phyloP scores from a whole-genome alignment of 169 alveolate species.

The Eimeria praecox region DNA sequence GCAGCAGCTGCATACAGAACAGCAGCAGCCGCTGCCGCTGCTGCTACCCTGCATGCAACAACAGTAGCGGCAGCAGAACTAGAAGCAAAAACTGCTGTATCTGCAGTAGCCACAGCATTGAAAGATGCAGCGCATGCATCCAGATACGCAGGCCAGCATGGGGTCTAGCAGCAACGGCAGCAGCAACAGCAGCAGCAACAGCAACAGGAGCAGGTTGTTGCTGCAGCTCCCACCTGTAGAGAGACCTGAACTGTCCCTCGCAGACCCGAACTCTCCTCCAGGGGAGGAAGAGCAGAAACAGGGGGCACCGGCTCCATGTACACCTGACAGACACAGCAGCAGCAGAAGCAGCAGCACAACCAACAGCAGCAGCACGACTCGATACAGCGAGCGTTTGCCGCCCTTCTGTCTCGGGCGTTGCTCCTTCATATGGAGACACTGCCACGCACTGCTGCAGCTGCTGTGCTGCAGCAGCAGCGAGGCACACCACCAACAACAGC shows the following conservation, averaged over 20 bases:
- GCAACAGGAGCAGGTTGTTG: not conserved
- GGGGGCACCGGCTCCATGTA: conserved; percentile 64
- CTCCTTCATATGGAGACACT: not conserved
- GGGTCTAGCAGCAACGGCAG: not conserved
- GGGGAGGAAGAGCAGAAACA: not conserved
- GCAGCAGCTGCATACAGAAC: too few relatives aligned
- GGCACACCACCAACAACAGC: not conserved
- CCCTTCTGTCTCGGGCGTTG: not conserved
- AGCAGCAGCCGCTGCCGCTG: too few relatives aligned
- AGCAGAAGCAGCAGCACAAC: not conserved
- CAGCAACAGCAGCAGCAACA: not conserved
- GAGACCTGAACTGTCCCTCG: conserved; percentile 48
- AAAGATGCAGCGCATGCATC: not conserved
- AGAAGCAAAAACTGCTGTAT: not conserved
- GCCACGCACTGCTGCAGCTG: not conserved
- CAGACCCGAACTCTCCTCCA: conserved; percentile 55
- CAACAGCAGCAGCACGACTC: not conserved
- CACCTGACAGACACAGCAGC: conserved; percentile 16
- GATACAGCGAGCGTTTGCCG: not conserved
- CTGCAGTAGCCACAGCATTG: not conserved
- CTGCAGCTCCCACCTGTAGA: conserved; percentile 35
- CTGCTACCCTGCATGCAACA: not conserved
- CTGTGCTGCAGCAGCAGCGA: not conserved
- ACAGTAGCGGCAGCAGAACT: not conserved
- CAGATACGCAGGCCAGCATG: not conserved